Evolutionary conservation across 192 early-diverging fungal species (phyloP), one percentile per base, ranked within the genome.

Genomic region (Phycomyces nitens): DNA sequence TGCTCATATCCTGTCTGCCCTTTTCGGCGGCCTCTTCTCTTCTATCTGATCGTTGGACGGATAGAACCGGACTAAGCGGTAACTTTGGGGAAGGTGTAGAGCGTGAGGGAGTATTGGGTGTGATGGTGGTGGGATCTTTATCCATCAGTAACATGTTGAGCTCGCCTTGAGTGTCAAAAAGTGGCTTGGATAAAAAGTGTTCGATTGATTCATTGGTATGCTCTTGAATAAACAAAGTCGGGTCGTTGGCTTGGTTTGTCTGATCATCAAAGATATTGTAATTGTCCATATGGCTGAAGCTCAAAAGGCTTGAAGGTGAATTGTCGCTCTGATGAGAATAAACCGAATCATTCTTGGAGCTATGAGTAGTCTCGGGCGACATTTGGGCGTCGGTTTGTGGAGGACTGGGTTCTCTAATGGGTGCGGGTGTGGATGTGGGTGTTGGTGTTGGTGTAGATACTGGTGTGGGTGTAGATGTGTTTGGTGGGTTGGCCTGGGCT

Each of bases 201-300:
- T 60, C 23, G 18, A 60, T 27, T 27, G 58, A 41, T 18, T 60
- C 58, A 20, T 60, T 44, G 6, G 29, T 7, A 34, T 43, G 47
- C 0, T 47, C 58, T 20, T 60, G 42, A 20, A 47, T 60, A 62
- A 52, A 50, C 20, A 62, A 22, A 10, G 26, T 50, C 38, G 49
- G 27, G 15, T 49, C 49, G 27, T 52, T 52, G 3, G 52, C 0
- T 23, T 52, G 44, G 26, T 62, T 49, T 38, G 52, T 62, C 20
- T 62, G 60, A 18, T 49, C 49, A 52, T 51, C 60, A 24, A 62
- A 52, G 20, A 62, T 11, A 29, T 51, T 62, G 29, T 15, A 62
- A 12, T 21, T 51, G 47, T 34, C 0, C 4, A 18, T 39, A 52
- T 50, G 29, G 27, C 20, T 62, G 39, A 9, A 27, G 59, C 22